phyloP scores from a whole-genome alignment of 139 green algal species.

The Chlamydomonas sp. region DNA sequence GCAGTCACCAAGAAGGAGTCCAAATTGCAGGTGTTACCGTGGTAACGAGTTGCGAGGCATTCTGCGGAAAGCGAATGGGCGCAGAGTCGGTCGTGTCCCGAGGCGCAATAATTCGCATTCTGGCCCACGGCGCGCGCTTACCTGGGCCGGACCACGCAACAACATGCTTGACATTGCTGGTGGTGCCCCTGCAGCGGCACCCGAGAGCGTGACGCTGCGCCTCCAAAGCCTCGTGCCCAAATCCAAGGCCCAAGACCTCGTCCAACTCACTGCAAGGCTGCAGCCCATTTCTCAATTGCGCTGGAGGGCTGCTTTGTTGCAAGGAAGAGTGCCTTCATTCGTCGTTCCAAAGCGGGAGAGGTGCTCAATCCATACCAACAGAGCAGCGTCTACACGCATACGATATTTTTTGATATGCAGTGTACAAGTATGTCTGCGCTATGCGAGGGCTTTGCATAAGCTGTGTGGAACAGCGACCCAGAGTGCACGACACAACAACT shows the following conservation, averaged over 20 bases:
- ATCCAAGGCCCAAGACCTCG: conserved; percentile 62
- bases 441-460: too few relatives aligned
- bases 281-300: not conserved
- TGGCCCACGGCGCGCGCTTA: not conserved
- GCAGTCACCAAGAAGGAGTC: conserved; percentile 24
- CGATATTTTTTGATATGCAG: too few relatives aligned
- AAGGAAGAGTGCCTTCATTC: conserved; percentile 7
- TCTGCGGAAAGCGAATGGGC: not conserved
- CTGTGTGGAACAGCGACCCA: too few relatives aligned
- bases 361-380: not conserved
- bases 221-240: conserved; percentile 25
- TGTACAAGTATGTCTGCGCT: too few relatives aligned
- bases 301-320: not conserved
- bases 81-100: too few relatives aligned
- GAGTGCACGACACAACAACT: too few relatives aligned
- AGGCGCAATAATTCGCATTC: too few relatives aligned
- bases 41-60: not conserved
- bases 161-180: not conserved
- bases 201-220: not conserved
- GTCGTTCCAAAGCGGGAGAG: not conserved
- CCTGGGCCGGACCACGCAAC: conserved; percentile 4
- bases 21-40: not conserved
- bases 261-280: conserved; percentile 48
- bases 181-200: not conserved
- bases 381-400: too few relatives aligned